Percentiles rank a stretch among this genome's conserved stretches.
Evolutionary conservation across 768 basidiomycete species (phyloP).

Genomic region (Leccinum subtestaceum): DNA sequence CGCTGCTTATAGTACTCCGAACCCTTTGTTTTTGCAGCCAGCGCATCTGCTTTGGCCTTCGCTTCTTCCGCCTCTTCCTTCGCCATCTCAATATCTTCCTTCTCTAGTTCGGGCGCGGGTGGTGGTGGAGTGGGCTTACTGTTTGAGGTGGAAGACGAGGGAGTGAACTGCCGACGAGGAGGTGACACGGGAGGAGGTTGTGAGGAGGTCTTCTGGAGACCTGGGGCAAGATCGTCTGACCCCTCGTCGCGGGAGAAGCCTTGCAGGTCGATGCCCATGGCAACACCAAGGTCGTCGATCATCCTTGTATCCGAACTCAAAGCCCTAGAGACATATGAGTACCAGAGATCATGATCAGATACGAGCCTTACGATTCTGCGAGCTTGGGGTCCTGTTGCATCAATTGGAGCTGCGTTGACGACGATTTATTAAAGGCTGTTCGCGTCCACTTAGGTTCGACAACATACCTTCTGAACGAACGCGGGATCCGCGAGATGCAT

Average conservation of each 20-base stretch:
- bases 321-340: conserved; percentile 37
- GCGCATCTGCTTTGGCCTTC: conserved; percentile 71
- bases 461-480: conserved; percentile 66
- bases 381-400: conserved; percentile 68
- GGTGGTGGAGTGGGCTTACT: conserved; percentile 38
- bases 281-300: conserved; percentile 89
- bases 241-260: conserved; percentile 83
- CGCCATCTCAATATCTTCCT: conserved; percentile 53
- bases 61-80: conserved; percentile 70
- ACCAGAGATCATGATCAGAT: neutral
- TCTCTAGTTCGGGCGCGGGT: conserved; percentile 39
- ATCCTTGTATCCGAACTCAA: conserved; percentile 78
- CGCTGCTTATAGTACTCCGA: conserved; percentile 82
- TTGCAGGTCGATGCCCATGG: conserved; percentile 92
- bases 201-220: conserved; percentile 34
- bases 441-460: neutral
- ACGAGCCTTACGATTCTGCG: conserved; percentile 49
- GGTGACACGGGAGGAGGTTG: conserved; percentile 22
- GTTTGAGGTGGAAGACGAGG: conserved; percentile 36
- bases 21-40: conserved; percentile 77
- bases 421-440: neutral
- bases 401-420: conserved; percentile 47
- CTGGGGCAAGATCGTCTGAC: conserved; percentile 74
- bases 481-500: conserved; percentile 80
- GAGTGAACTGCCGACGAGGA: conserved; percentile 32